Base-by-base conservation (phyloP, 495 filamentous ascomycete genomes). In the Aspergillus egyptiacus region DNA sequence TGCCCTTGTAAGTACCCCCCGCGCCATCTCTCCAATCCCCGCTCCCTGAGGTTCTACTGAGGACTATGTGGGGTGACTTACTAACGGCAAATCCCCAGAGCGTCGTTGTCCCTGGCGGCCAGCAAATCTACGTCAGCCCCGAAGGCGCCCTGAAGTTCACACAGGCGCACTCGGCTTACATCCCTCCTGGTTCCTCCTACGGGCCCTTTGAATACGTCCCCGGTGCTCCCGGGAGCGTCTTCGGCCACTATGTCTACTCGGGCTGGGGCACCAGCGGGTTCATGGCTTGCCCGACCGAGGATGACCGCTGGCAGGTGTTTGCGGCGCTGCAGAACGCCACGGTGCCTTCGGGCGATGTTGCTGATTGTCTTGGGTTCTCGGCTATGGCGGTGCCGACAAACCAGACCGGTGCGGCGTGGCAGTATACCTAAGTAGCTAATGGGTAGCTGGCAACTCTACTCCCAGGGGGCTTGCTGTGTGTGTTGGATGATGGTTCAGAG, bases 71-170 rank as follows among this genome's bases (percentile, higher is more conserved):
- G n/a, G n/a, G n/a, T n/a, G n/a, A 1, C 10, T 15, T 15, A 33
- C 41, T 44, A 32, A 44, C 41, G 24, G 23, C 10, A 8, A 7
- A 37, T 11, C 24, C 14, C 24, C 48, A 66, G 70, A 57, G 72
- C 53, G 75, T 78, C 48, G 58, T 67, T 37, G 83, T 87, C 22
- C 81, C 84, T 14, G 83, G 82, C 35, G 83, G 84, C 18, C 82
- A 87, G 56, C 65, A 67, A 48, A 73, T 80, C 64, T 89, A 84
- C 62, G 69, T 87, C 27, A 62, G 56, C 14, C 66, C 75, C 4
- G 59, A 67, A 20, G 83, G 83, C 40, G 69, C 74, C 22, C 62
- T 88, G 27, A 65, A 60, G 44, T 86, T 79, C 71, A 83, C 81
- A 2, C 67, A 64, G 34, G 75, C 82, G 1, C 82, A 86, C 66